Percentiles rank a stretch among this genome's conserved stretches.
These are phyloP conservation scores for Centrapalus pauciflorus DNA, from an alignment of 129 eudicot species.

Conservation along the genomic window DNA sequence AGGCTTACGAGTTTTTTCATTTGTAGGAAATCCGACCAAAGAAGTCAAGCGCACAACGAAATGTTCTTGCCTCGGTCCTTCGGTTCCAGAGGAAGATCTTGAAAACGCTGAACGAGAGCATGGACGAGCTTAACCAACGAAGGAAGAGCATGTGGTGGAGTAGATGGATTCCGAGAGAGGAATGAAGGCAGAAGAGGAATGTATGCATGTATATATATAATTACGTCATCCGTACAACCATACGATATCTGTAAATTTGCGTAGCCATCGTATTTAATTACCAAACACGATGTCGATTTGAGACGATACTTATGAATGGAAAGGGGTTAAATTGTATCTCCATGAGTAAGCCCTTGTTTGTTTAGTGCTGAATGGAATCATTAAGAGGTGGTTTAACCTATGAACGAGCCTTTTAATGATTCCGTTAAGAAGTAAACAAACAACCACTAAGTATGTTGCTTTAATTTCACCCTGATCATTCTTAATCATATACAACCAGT, in stretches of 20 bases:
- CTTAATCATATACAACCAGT: background rate
- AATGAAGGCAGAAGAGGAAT: slow-evolving; percentile 39
- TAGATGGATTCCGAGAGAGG: slow-evolving; percentile 99
- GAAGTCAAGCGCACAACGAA: slow-evolving; percentile 65
- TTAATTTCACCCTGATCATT: background rate
- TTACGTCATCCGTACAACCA: slow-evolving; percentile 10
- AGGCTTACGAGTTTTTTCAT: background rate
- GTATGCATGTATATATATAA: slow-evolving; percentile 20
- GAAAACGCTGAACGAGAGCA: slow-evolving; percentile 72
- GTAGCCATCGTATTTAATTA: slow-evolving; percentile 12
- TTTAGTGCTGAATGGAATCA: no score
- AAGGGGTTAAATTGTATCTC: background rate
- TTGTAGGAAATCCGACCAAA: slow-evolving; percentile 77
- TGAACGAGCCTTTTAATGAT: no score
- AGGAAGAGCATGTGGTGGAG: slow-evolving; percentile 97
- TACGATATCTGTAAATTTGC: slow-evolving; percentile 31
- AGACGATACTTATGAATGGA: background rate
- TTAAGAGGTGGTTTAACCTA: no score
- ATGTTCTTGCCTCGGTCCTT: slow-evolving; percentile 87
- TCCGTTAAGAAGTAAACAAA: background rate
- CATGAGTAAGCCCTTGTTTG: no score
- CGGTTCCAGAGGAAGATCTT: slow-evolving; percentile 66
- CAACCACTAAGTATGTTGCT: no score
- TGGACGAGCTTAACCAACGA: slow-evolving; percentile 57
- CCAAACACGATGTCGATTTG: background rate